A percentile compares a stretch with the other conserved stretches of the same genome.
phyloP scores from a whole-genome alignment of 164 flowering plant genomes.

The Macadamia tetraphylla region DNA sequence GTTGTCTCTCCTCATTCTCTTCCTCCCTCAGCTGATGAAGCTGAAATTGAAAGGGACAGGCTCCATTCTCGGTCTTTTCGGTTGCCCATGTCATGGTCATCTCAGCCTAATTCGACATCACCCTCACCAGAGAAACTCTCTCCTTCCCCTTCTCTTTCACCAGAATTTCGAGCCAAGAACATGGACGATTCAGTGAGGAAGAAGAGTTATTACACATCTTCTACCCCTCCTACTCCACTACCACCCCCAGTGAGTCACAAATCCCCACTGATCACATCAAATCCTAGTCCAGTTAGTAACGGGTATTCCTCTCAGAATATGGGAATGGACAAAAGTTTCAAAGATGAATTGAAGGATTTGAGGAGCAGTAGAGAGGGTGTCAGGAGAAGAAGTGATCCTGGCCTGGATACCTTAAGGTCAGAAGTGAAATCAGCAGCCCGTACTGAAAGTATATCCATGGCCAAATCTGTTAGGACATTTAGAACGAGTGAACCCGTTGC shows the following conservation, averaged over 20 bases:
- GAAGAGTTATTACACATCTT: conserved; percentile 22
- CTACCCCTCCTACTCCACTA: conserved; percentile 24
- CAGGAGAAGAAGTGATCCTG: conserved; percentile 5
- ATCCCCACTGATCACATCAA: conserved; percentile 15
- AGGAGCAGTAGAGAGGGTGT: conserved; percentile 16
- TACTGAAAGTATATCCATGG: conserved; percentile 24
- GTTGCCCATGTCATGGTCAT: not conserved
- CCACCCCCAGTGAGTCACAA: conserved; percentile 19
- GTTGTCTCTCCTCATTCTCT: conserved; percentile 17
- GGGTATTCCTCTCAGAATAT: conserved; percentile 16
- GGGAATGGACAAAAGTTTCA: conserved; percentile 9
- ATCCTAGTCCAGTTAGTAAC: conserved; percentile 11
- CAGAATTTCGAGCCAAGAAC: conserved; percentile 38
- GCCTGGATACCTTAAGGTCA: conserved; percentile 8
- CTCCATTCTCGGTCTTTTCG: conserved; percentile 21
- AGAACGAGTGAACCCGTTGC: conserved; percentile 20
- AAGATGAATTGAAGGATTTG: conserved; percentile 25
- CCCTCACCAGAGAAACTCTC: conserved; percentile 42
- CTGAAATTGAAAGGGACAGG: conserved; percentile 19
- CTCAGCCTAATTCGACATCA: conserved; percentile 7
- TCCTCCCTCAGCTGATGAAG: conserved; percentile 31
- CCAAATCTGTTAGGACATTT: conserved; percentile 56
- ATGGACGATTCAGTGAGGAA: conserved; percentile 44
- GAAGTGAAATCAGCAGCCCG: conserved; percentile 13
- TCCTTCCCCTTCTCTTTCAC: conserved; percentile 36